Evolutionary conservation across 2,329 filamentous ascomycete species (phyloP).

Genomic region (Pochonia chlamydosporia): DNA sequence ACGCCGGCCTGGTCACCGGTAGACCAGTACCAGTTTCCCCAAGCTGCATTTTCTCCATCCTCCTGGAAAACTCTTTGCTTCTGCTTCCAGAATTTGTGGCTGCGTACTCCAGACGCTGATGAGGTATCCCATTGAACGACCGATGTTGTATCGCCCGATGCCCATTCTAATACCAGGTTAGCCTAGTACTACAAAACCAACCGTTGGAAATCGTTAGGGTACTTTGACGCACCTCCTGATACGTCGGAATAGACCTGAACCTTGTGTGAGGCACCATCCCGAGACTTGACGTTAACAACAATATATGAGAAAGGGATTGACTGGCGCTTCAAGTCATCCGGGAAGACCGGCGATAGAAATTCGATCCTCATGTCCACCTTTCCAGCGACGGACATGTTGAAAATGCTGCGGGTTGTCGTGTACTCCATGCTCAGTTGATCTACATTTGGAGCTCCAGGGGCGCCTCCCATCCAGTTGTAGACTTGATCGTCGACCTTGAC

Average conservation of each 20-base stretch:
- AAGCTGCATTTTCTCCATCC: conserved; percentile 64
- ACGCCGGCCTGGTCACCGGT: conserved; percentile 48
- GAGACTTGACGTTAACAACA: conserved; percentile 53
- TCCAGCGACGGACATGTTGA: conserved; percentile 58
- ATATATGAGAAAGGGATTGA: conserved; percentile 68
- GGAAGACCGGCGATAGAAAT: conserved; percentile 66
- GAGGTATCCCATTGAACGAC: conserved; percentile 58
- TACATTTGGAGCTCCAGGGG: conserved; percentile 40
- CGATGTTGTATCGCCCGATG: conserved; percentile 53
- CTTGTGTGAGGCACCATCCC: conserved; percentile 56
- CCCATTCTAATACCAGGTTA: conserved; percentile 53
- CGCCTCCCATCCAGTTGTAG: conserved; percentile 64
- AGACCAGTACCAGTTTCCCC: conserved; percentile 75
- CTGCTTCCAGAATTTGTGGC: conserved; percentile 57
- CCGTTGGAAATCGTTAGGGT: background rate
- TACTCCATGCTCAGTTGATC: conserved; percentile 62
- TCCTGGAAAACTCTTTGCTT: conserved; percentile 64
- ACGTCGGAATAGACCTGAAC: conserved; percentile 71
- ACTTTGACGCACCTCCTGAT: conserved; percentile 29
- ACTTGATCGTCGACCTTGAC: conserved; percentile 59
- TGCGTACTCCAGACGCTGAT: conserved; percentile 45
- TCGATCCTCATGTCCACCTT: conserved; percentile 60
- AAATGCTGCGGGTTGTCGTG: conserved; percentile 66
- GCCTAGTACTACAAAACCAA: background rate
- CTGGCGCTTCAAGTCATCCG: conserved; percentile 59